A percentile compares a stretch with the other conserved stretches of the same genome.
Conservation (phyloP, 805 yeast species). For the Monosporozyma solicola region DNA sequence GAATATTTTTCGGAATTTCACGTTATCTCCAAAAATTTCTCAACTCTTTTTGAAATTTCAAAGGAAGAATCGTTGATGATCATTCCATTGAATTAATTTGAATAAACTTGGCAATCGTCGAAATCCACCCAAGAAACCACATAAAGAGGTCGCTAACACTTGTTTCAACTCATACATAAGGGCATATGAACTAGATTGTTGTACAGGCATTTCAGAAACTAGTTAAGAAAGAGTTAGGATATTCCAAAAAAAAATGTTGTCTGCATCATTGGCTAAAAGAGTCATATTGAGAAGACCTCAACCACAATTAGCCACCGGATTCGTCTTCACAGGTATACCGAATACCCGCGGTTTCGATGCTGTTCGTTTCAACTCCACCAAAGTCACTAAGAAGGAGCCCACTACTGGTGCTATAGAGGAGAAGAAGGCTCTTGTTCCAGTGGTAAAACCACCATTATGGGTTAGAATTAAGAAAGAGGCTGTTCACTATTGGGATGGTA, state of each 20-base stretch:
- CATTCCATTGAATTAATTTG: background rate
- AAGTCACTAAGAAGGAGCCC: background rate
- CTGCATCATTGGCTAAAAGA: background rate
- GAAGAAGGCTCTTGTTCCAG: background rate
- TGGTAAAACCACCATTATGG: constrained; percentile 53
- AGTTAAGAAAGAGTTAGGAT: background rate
- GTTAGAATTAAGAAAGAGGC: constrained; percentile 81
- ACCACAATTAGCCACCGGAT: background rate
- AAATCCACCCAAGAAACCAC: background rate
- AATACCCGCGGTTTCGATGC: background rate
- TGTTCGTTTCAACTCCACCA: constrained; percentile 4
- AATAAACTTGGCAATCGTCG: background rate
- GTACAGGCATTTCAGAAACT: background rate
- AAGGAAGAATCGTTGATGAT: background rate
- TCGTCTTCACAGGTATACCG: background rate
- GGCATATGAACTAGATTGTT: background rate
- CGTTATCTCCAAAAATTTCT: background rate
- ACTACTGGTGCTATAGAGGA: background rate
- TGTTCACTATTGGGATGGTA: constrained; percentile 91
- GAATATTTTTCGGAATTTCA: background rate
- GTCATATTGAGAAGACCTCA: background rate
- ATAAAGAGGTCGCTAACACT: background rate
- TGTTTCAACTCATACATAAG: background rate
- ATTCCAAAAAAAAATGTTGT: background rate
- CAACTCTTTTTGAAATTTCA: background rate